These are phyloP conservation scores for Exophiala spinifera DNA, from an alignment of 2,329 filamentous ascomycete genomes.

Conservation along the genomic window DNA sequence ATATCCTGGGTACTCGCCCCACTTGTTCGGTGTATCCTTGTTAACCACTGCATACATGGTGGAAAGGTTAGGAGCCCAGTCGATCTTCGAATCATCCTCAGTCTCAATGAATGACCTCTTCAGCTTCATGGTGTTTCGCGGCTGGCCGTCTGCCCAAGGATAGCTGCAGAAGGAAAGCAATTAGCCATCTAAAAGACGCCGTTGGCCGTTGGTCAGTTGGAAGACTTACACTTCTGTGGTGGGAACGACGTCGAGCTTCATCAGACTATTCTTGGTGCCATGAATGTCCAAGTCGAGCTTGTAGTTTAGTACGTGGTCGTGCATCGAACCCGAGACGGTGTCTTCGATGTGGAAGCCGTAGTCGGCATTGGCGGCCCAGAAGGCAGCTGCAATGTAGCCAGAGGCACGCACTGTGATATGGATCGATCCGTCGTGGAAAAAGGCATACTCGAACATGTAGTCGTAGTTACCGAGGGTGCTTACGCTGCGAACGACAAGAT, in stretches of 20 bases:
- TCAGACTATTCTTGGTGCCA: constrained; percentile 39
- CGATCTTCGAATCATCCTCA: constrained; percentile 28
- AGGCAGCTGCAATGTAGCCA: constrained; percentile 31
- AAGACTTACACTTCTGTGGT: too few relatives aligned
- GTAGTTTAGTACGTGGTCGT: constrained; percentile 39
- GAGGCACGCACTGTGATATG: constrained; percentile 49
- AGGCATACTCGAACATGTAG: constrained; percentile 49
- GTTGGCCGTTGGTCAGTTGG: too few relatives aligned
- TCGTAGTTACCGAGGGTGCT: constrained; percentile 57
- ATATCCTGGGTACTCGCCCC: constrained; percentile 41
- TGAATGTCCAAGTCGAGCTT: constrained; percentile 39
- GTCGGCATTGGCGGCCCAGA: constrained; percentile 30
- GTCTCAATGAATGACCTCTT: constrained; percentile 44
- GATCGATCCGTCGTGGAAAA: constrained; percentile 52
- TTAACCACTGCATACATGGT: constrained; percentile 41
- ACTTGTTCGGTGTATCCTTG: constrained; percentile 37
- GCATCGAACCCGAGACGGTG: constrained; percentile 34
- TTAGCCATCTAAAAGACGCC: too few relatives aligned
- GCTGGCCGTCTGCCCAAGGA: constrained; percentile 19
- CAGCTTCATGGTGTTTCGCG: constrained; percentile 37
- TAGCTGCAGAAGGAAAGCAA: too few relatives aligned
- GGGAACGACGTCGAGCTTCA: constrained; percentile 27
- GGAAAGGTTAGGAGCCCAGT: constrained; percentile 38
- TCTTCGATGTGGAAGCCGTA: constrained; percentile 38
- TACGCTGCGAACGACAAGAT: constrained; percentile 45